Evolutionary conservation across 208 protist genomes (phyloP), one percentile per base, ranked within the genome.

Genomic region (Angomonas desouzai): DNA sequence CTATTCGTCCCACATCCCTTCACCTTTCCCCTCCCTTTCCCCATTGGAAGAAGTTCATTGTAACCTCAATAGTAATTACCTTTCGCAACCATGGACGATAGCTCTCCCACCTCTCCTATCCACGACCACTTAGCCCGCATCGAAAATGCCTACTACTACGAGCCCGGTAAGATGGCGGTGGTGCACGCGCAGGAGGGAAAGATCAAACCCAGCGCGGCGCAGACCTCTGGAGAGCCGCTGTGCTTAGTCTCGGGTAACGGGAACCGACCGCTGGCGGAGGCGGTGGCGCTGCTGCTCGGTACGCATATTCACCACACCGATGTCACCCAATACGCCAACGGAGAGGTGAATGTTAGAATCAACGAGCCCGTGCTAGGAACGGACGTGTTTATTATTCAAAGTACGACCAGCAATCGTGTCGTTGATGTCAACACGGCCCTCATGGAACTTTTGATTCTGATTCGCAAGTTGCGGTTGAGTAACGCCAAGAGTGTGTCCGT

Each of bases 351-450:
- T 64, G 84, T 97, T 38, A 85, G 96, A 48, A 96, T 98, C 63
- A 79, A 89, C 45, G 96, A 98, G 48, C 93, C 81, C 62, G 93
- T 98, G 34, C 84, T 98, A 55, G 97, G 96, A 27, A 81, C 77
- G 23, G 96, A 99, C 77, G 89, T 98, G 33, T 99, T 94, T 76
- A 98, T 99, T 53, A 97, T 99, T 59, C 95, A 98, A 72, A 89
- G 91, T 61, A 98, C 93, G 2, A 97, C 85, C 22, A 85, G 89
- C 48, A 97, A 97, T 62, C 77, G 85, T 47, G 62, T 92, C 13
- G 74, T 93, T 10, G 84, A 97, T 63, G 85, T 98, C 36, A 99
- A 99, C 76, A 94, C 95, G 33, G 80, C 91, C 22, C 74, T 98
- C n/a, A 98, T 98, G 94, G 97, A 98, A 76, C 81, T 98, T 48